phyloP scores from a whole-genome alignment of 163 green algal genomes.

The Scenedesmus sp. region DNA sequence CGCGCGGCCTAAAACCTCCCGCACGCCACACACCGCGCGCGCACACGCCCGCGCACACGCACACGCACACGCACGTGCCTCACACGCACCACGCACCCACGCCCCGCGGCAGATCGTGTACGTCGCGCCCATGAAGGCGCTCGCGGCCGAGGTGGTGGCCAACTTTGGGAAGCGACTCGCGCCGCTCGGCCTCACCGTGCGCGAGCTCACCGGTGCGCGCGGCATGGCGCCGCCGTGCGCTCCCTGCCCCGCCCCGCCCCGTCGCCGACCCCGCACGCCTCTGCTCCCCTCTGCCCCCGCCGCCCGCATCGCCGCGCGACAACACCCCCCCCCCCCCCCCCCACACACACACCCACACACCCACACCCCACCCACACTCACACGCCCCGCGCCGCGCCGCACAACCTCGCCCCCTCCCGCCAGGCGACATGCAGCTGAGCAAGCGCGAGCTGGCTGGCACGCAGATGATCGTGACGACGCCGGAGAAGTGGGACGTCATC shows the following conservation, averaged over 20 bases:
- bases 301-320: too few relatives aligned
- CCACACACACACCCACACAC: too few relatives aligned
- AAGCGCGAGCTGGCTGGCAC: slow-evolving; percentile 95
- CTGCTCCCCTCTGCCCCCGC: too few relatives aligned
- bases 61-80: background rate
- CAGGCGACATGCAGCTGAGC: slow-evolving; percentile 96
- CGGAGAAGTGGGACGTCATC: slow-evolving; percentile 99
- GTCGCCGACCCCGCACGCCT: too few relatives aligned
- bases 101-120: slow-evolving; percentile 93
- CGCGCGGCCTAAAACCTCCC: too few relatives aligned
- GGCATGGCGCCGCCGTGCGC: too few relatives aligned
- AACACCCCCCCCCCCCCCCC: too few relatives aligned
- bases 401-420: too few relatives aligned
- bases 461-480: slow-evolving; percentile 99
- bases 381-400: background rate
- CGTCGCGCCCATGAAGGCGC: slow-evolving; percentile 99
- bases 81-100: background rate
- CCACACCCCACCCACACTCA: too few relatives aligned
- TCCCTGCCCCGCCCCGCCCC: too few relatives aligned
- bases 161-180: slow-evolving; percentile 88
- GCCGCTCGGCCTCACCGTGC: slow-evolving; percentile 83
- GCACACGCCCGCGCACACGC: too few relatives aligned
- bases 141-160: slow-evolving; percentile 92
- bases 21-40: too few relatives aligned
- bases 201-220: slow-evolving; percentile 82